Evolutionary conservation across 129 eudicot genomes (phyloP).

Genomic region (Solidago caesia): DNA sequence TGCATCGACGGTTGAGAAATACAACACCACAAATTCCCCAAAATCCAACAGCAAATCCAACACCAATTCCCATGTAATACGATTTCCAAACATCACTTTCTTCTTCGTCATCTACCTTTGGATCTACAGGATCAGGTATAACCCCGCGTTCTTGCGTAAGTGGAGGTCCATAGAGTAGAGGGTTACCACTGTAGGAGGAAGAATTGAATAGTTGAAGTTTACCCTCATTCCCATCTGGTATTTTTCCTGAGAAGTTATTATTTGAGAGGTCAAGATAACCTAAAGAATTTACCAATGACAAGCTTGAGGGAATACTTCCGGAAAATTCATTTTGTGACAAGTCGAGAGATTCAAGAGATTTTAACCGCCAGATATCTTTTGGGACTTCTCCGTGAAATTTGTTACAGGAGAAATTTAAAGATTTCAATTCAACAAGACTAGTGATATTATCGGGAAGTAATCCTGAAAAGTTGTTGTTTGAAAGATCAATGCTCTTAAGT

Average conservation of each 20-base stretch:
- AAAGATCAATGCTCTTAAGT: too few species aligned
- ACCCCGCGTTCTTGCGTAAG: constrained; percentile 24
- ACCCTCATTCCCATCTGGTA: constrained; percentile 25
- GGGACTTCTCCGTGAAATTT: constrained; percentile 25
- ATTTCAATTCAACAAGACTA: constrained; percentile 19
- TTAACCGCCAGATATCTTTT: constrained; percentile 19
- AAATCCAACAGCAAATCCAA: constrained; percentile 29
- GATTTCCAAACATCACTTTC: neutral
- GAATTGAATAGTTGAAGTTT: constrained; percentile 18
- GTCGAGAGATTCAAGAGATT: constrained; percentile 25
- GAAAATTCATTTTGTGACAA: constrained; percentile 35
- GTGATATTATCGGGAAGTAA: too few species aligned
- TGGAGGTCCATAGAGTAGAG: constrained; percentile 28
- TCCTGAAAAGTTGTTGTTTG: too few species aligned
- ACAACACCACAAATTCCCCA: constrained; percentile 24
- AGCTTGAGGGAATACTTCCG: too few species aligned
- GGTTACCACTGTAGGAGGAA: constrained; percentile 22
- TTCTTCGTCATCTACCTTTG: constrained; percentile 3
- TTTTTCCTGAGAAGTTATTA: too few species aligned
- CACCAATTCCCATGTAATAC: constrained; percentile 19
- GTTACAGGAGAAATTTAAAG: constrained; percentile 31
- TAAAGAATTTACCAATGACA: too few species aligned
- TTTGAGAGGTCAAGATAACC: too few species aligned
- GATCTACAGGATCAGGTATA: neutral
- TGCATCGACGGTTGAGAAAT: constrained; percentile 9